Evolutionary conservation across 225 moss, liverwort and hornwort species (phyloP), one percentile per base, ranked within the genome.

Genomic region (Pleurozium schreberi): DNA sequence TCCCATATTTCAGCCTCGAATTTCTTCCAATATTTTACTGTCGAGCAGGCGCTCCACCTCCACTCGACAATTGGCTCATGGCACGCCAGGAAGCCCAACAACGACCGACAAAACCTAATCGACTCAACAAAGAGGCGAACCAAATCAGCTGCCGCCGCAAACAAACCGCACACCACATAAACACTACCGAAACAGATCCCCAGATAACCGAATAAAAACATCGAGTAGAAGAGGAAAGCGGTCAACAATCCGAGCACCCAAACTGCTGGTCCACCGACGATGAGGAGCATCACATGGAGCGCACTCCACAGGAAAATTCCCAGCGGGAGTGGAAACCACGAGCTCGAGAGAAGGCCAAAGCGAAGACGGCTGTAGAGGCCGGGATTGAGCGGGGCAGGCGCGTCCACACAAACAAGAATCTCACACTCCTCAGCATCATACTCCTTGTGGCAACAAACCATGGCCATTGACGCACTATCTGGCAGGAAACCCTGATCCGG

Each of bases 1-100:
- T 8, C 8, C 4, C 1, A 4, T 8, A 42, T 25, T 40, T 0
- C 42, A 42, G 0, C 4, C 7, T 2, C 26, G 14, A 42, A 42
- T 4, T 26, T 4, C 26, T 25, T 38, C 70, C 25, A 70, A 13
- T 0, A 1, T 23, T 6, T 0, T 4, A 23, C 1, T 42, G 26
- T 25, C 14, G 2, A 42, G 4, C 8, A 14, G 70, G 8, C 8
- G 42, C 20, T 8, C 8, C 14, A 2, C 40, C 25, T 26, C 25
- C 26, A 5, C 15, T 70, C 4, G 9, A 27, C 26, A 43, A 42
- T 70, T 26, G 43, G 71, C 43, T 71, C 42, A 42, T 70, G 70
- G 22, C 70, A 42, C 2, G 42, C 14, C 15, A 15, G 9, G 15
- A 43, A 71, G 43, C 27, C 26, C 9, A 71, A 43, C 27, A 71